phyloP scores from a whole-genome alignment of 2,329 filamentous ascomycete genomes.

The Curvularia lunata region DNA sequence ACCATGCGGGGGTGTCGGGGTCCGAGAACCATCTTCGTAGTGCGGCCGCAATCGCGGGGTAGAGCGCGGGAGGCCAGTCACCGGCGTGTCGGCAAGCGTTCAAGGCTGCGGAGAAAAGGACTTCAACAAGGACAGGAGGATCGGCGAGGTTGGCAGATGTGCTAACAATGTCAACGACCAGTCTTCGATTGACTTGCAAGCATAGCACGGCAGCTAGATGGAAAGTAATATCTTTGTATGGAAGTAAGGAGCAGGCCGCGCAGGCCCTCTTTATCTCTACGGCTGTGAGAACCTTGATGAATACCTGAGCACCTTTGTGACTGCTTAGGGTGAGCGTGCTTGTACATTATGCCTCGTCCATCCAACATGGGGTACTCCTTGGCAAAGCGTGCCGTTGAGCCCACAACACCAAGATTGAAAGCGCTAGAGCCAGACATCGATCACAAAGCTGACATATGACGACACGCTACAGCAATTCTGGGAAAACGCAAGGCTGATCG shows the following conservation, averaged over 20 bases:
- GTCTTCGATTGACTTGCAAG: not conserved
- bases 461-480: not conserved
- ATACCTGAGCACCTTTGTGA: constrained; percentile 15
- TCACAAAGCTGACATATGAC: not conserved
- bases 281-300: constrained; percentile 16
- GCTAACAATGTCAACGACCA: not conserved
- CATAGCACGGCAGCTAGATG: not conserved
- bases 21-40: constrained; percentile 19
- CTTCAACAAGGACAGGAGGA: not conserved
- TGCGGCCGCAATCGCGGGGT: constrained; percentile 29
- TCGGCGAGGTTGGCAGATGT: not conserved
- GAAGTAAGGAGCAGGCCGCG: not conserved
- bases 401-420: not conserved
- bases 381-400: not conserved
- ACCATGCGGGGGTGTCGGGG: constrained; percentile 30
- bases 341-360: not conserved
- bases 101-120: constrained; percentile 13
- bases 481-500: not conserved
- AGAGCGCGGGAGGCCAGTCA: constrained; percentile 4
- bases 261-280: constrained; percentile 11
- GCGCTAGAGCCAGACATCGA: not conserved
- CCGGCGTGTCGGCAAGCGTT: not conserved
- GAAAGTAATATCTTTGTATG: not conserved
- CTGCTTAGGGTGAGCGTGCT: not conserved
- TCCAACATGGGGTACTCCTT: not conserved